Evolutionary conservation across 1,284 basidiomycete species (phyloP), one percentile per base, ranked within the genome.

Genomic region (Pholiota adiposa): DNA sequence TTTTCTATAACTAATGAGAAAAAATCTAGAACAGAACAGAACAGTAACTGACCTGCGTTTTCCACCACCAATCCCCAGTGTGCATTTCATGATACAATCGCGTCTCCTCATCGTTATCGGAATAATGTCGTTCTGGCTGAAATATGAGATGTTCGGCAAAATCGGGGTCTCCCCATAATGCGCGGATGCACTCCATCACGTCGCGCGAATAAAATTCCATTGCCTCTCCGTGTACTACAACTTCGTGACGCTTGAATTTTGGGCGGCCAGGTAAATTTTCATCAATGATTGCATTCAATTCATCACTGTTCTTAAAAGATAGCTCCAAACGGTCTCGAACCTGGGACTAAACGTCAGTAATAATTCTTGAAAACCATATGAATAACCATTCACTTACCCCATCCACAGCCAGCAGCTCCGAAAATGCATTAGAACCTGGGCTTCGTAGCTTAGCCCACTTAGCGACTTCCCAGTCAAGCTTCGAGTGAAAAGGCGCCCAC

Each of bases 381-480:
- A 38, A 54, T n/a, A n/a, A n/a, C n/a, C n/a, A 29, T 11, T 18
- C 31, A 61, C 61, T 19, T 50, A 66, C 65, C 21, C 62, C 67
- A 11, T 61, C 55, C 41, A 75, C 73, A 18, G 53, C 33, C 38
- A 74, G 60, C 8, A 75, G 60, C 18, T 75, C 69, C 0, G 67
- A 56, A 46, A 74, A 68, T 3, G 72, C 74, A 4, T 67, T 73
- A 4, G 72, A 73, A 8, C 70, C 64, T 1, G 69, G 62, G 0
- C 73, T 70, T 11, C 65, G 66, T 11, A 70, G 52, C 54, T 74
- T 75, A 9, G 73, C 73, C 74, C 74, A 77, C 5, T 44, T 31
- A 1, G 70, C 74, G 29, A 75, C 51, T 33, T 73, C 72, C 73
- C 72, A 76, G 16, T 76, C 74, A 1, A 60, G 25, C 29, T 59